Evolutionary conservation across 306 rosid genomes (phyloP).

Genomic region (Canavalia gladiata): DNA sequence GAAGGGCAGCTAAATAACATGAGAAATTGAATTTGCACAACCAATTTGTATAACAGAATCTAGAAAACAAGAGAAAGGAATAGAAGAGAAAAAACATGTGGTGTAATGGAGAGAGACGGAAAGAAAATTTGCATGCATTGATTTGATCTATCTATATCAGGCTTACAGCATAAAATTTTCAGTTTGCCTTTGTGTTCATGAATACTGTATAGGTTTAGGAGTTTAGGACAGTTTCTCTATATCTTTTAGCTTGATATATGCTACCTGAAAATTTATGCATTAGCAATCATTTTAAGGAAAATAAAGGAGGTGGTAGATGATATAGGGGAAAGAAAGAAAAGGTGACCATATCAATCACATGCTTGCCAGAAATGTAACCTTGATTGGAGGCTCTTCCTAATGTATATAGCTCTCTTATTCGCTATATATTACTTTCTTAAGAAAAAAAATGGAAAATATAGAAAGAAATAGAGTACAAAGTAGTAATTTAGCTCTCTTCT

Average conservation of each 20-base stretch:
- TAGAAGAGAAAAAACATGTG: too few species aligned
- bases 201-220: neutral
- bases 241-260: neutral
- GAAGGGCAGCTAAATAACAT: too few species aligned
- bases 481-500: neutral
- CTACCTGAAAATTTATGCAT: slow-evolving; percentile 22
- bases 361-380: neutral
- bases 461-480: neutral
- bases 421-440: neutral
- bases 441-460: neutral
- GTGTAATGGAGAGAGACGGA: too few species aligned
- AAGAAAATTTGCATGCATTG: too few species aligned
- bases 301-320: slow-evolving; percentile 17
- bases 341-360: slow-evolving; percentile 10
- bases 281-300: slow-evolving; percentile 22
- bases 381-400: neutral
- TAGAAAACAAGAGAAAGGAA: too few species aligned
- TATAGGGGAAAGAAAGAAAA: neutral
- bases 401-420: neutral
- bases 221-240: neutral
- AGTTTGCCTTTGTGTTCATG: neutral
- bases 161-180: neutral
- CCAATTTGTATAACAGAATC: too few species aligned
- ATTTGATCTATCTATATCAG: neutral
- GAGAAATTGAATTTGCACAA: too few species aligned